phyloP scores from a whole-genome alignment of 2,329 filamentous ascomycete genomes.

The Bipolaris oryzae region DNA sequence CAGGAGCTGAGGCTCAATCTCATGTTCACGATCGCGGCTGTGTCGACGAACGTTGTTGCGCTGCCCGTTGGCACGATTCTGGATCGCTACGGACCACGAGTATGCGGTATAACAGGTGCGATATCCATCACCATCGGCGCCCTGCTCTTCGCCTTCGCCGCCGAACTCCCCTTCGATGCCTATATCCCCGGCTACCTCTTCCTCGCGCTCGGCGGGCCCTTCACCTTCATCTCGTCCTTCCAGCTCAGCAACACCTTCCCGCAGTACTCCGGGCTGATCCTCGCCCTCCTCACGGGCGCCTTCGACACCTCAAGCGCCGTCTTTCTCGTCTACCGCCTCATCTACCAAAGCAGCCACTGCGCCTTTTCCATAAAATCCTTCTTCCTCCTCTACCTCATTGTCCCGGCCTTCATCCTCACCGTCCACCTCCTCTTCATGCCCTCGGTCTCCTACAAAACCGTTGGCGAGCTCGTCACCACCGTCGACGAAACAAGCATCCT shows the following conservation, averaged over 20 bases:
- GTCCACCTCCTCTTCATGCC: constrained; percentile 57
- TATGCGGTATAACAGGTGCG: constrained; percentile 74
- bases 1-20: constrained; percentile 68
- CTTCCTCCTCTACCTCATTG: constrained; percentile 57
- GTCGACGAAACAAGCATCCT: constrained; percentile 60
- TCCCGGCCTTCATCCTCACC: constrained; percentile 53
- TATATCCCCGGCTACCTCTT: constrained; percentile 59
- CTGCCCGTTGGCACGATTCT: constrained; percentile 84
- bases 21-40: constrained; percentile 91
- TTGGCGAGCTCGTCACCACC: constrained; percentile 79
- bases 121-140: constrained; percentile 73
- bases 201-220: constrained; percentile 57
- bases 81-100: constrained; percentile 78
- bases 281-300: constrained; percentile 58
- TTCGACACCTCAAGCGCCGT: constrained; percentile 58
- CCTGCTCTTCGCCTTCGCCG: constrained; percentile 72
- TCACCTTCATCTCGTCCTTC: constrained; percentile 59
- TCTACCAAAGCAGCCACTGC: constrained; percentile 52
- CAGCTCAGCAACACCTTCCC: constrained; percentile 59
- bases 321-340: constrained; percentile 55
- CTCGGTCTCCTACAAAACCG: constrained; percentile 57
- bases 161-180: constrained; percentile 71
- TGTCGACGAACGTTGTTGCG: constrained; percentile 85
- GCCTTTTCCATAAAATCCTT: constrained; percentile 55
- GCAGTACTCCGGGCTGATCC: constrained; percentile 56